phyloP scores from a whole-genome alignment of 1,139 yeast species.

The Yamadazyma sp. region DNA sequence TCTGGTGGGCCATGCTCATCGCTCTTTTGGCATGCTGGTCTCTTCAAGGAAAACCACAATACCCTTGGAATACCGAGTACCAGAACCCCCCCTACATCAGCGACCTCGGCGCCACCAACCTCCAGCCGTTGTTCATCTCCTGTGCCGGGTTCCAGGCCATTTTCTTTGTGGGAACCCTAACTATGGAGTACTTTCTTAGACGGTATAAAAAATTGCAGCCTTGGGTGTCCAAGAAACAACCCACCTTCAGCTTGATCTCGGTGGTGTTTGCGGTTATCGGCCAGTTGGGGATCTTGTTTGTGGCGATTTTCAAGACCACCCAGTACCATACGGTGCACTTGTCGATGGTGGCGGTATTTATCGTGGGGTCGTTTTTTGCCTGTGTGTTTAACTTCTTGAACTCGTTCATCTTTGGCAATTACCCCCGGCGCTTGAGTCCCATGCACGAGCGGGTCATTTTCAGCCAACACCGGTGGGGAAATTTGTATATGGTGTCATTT shows the following conservation, averaged over 20 bases:
- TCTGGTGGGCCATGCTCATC: constrained; percentile 46
- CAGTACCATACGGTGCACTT: constrained; percentile 60
- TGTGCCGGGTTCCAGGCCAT: constrained; percentile 79
- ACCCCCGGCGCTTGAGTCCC: constrained; percentile 42
- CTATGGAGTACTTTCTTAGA: constrained; percentile 58
- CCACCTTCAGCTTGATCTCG: constrained; percentile 48
- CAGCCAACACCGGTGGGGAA: constrained; percentile 38
- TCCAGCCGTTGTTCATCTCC: constrained; percentile 81
- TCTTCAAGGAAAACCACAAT: constrained; percentile 73
- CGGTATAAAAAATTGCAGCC: constrained; percentile 55
- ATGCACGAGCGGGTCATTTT: constrained; percentile 42
- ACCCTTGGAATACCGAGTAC: constrained; percentile 49
- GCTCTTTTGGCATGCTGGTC: constrained; percentile 56
- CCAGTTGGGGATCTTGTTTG: constrained; percentile 74
- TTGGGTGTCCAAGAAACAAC: constrained; percentile 48
- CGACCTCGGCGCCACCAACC: constrained; percentile 80
- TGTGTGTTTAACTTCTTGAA: constrained; percentile 60
- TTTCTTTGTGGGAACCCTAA: constrained; percentile 65
- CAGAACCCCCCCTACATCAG: constrained; percentile 73
- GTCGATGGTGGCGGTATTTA: constrained; percentile 71
- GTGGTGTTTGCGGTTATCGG: constrained; percentile 61
- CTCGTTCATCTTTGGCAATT: constrained; percentile 61
- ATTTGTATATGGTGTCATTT: constrained; percentile 51
- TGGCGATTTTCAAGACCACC: constrained; percentile 72
- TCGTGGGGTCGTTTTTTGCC: constrained; percentile 67